phyloP scores from a whole-genome alignment of 2,329 filamentous ascomycete genomes.

The Ceratocystis papillata region DNA sequence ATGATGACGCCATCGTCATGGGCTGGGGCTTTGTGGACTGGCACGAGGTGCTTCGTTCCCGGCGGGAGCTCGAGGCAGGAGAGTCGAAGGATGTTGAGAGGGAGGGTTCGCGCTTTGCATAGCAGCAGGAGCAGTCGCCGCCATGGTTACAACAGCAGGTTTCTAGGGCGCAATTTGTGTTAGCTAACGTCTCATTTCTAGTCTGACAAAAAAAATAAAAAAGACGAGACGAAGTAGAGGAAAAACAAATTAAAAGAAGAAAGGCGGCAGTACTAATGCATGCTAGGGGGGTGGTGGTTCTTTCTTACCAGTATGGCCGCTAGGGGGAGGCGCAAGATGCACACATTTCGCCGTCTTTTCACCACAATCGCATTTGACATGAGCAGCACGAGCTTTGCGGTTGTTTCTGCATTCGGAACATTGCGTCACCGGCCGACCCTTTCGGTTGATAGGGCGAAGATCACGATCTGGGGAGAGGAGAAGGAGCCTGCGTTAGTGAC shows the following conservation, averaged over 20 bases:
- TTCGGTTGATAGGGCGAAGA: constrained; percentile 33
- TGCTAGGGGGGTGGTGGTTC: background rate
- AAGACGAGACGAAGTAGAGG: too few relatives aligned
- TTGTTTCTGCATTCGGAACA: constrained; percentile 92
- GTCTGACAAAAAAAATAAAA: too few relatives aligned
- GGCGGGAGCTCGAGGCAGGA: constrained; percentile 17
- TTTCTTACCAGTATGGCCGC: constrained; percentile 49
- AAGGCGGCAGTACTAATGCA: background rate
- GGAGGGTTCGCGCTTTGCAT: constrained; percentile 54
- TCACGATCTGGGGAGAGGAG: constrained; percentile 18
- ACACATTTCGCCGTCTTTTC: constrained; percentile 71
- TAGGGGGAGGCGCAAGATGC: constrained; percentile 46
- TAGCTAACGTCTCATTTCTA: background rate
- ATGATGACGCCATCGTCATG: constrained; percentile 11
- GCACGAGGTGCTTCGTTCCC: constrained; percentile 22
- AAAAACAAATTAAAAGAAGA: too few relatives aligned
- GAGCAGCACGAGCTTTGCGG: constrained; percentile 89
- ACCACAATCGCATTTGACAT: constrained; percentile 94
- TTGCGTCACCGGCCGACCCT: constrained; percentile 94
- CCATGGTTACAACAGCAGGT: constrained; percentile 63
- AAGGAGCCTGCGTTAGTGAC: constrained; percentile 8
- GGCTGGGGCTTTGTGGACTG: constrained; percentile 22
- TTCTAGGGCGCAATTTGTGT: constrained; percentile 34
- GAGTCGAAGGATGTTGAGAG: constrained; percentile 31
- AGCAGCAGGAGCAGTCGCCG: constrained; percentile 53